Base-by-base conservation (phyloP, 306 rosid genomes). In the Quercus aquifolioides region DNA sequence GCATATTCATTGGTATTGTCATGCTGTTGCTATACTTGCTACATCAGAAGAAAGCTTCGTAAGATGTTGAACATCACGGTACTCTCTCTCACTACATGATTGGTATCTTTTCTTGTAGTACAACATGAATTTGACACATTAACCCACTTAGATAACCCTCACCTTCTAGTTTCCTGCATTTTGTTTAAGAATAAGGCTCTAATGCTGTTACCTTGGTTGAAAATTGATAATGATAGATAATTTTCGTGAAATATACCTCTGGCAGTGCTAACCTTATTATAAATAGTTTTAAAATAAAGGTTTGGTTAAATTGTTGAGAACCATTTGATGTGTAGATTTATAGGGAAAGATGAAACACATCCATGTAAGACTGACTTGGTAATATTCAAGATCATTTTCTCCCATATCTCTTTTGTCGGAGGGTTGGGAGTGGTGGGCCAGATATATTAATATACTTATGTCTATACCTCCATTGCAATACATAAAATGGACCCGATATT, bases 1-100 rank as follows among this genome's bases (percentile, higher is more conserved):
- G 99, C 97, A 25, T 96, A 96, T 90, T 88, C 99, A 1, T 84
- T 96, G 84, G 76, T 96, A 62, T 71, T 93, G 84, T 93, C 98
- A 15, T 96, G 98, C 81, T 96, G 98, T 86, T 96, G 99, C 88
- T 93, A 96, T 71, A 96, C 99, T 17, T 91, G 99, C 85, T 90
- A 96, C 65, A 70, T 91, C 51, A 89, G 99, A 87, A 93, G 99
- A 84, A 93, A 93, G 80, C 98, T 96, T 71, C 96, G 99, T 75
- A 93, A 89, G 84, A 89, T 74, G 82, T 73, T 90, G 86, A 96
- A 93, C 89, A 96, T 96, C 85, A 85, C 96, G 85, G 98, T 96
- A 90, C 54, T 65, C 80, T 71, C 81, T 43, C 46, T 71, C 33
- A n/a, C 60, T 74, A 62, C 41, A 69, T 65, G 28, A 51, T 56